Conservation (phyloP, 106 monocot genomes). For the Cymbidium sinense region DNA sequence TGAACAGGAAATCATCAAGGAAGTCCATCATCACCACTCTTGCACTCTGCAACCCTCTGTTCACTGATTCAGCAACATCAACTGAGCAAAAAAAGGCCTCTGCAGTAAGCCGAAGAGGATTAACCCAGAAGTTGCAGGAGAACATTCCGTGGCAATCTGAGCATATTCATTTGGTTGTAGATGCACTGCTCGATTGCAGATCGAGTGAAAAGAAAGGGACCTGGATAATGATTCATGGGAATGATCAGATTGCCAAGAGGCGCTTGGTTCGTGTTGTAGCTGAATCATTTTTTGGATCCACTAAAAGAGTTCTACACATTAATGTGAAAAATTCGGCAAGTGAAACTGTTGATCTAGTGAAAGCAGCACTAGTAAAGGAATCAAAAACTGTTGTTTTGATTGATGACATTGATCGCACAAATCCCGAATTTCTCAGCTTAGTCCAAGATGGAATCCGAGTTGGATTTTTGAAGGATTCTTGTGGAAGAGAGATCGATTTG, state of each 20-base stretch:
- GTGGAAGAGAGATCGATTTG: conserved; percentile 10
- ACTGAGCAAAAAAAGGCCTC: conserved; percentile 10
- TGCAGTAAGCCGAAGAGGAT: conserved; percentile 18
- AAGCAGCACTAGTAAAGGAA: conserved; percentile 22
- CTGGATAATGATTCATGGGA: conserved; percentile 58
- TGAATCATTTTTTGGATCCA: conserved; percentile 34
- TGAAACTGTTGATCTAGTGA: conserved; percentile 13
- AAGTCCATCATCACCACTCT: conserved; percentile 32
- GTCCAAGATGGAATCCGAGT: conserved; percentile 22
- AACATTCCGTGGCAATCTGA: conserved; percentile 85
- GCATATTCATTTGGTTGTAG: conserved; percentile 37
- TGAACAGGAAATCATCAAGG: background rate
- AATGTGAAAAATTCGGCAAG: conserved; percentile 19
- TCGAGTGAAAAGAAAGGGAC: conserved; percentile 14
- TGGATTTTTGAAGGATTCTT: conserved; percentile 23
- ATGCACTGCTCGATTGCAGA: conserved; percentile 34
- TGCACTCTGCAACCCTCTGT: conserved; percentile 29
- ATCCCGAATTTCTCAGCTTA: conserved; percentile 8
- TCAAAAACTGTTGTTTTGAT: conserved; percentile 39
- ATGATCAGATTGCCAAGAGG: conserved; percentile 51
- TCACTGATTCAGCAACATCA: conserved; percentile 54
- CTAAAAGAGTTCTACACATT: conserved; percentile 22
- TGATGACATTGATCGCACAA: conserved; percentile 36
- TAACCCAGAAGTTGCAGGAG: conserved; percentile 32
- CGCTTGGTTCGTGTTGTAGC: conserved; percentile 43